phyloP scores from a whole-genome alignment of 768 basidiomycete species.

The Kwoniella sp. region DNA sequence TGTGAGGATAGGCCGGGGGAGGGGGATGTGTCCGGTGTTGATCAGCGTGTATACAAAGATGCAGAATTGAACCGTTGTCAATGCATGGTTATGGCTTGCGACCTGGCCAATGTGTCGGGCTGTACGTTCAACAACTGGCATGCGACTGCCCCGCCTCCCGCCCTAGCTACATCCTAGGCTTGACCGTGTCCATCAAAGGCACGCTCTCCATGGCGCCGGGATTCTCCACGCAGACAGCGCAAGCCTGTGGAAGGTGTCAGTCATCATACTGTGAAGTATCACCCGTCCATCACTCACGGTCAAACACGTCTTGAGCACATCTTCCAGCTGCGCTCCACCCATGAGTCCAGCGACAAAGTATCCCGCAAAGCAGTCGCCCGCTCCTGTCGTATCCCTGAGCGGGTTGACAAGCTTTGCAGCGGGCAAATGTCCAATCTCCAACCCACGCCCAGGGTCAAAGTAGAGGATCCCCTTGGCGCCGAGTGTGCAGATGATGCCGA shows the following conservation, averaged over 20 bases:
- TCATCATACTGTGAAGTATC: no score
- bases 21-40: no score
- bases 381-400: slow-evolving; percentile 48
- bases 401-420: slow-evolving; percentile 34
- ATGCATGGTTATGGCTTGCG: neutral
- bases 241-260: no score
- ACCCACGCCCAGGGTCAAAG: slow-evolving; percentile 9
- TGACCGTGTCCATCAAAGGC: no score
- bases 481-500: slow-evolving; percentile 43
- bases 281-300: slow-evolving; percentile 25
- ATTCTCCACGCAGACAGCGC: slow-evolving; percentile 49
- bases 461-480: slow-evolving; percentile 40
- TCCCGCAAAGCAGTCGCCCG: slow-evolving; percentile 50
- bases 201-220: slow-evolving; percentile 46
- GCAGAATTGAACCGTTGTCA: neutral
- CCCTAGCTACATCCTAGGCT: no score
- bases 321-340: slow-evolving; percentile 26
- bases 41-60: no score
- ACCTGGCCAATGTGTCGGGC: no score
- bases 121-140: no score
- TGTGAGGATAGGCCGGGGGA: slow-evolving; percentile 27
- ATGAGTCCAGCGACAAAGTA: slow-evolving; percentile 47
- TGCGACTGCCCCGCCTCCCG: no score
- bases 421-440: slow-evolving; percentile 24
- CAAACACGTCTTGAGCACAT: slow-evolving; percentile 36